phyloP scores from a whole-genome alignment of 2,329 filamentous ascomycete genomes.

The Aspergillus caelatus region DNA sequence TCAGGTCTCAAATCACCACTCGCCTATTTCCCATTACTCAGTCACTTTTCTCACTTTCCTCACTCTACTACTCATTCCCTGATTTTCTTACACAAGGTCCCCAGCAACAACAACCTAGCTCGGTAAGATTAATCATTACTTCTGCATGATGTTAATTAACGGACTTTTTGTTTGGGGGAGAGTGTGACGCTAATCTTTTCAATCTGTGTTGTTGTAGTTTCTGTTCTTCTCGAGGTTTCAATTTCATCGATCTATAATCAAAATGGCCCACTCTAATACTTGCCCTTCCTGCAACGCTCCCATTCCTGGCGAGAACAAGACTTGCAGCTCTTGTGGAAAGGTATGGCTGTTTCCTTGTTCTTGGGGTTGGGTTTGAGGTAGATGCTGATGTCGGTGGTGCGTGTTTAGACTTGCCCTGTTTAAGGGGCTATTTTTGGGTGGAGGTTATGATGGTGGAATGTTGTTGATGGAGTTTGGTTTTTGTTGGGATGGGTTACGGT shows the following conservation, averaged over 20 bases:
- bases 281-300: conserved; percentile 31
- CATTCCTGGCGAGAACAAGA: conserved; percentile 32
- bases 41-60: neutral
- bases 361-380: neutral
- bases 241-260: neutral
- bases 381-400: conserved; percentile 4
- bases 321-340: conserved; percentile 31
- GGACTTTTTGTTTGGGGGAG: neutral
- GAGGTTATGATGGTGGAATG: too few species aligned
- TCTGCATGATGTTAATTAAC: neutral
- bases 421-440: conserved; percentile 5
- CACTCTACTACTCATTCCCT: neutral
- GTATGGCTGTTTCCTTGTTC: conserved; percentile 14
- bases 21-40: conserved; percentile 5
- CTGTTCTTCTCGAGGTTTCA: neutral
- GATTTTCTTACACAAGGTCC: neutral
- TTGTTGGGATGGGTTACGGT: too few species aligned
- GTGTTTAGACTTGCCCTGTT: conserved; percentile 25
- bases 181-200: neutral
- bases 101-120: neutral
- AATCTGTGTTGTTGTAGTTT: neutral
- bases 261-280: conserved; percentile 27
- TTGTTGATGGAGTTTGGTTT: neutral
- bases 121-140: neutral
- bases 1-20: neutral